phyloP scores from a whole-genome alignment of 257 asterid genomes.

The Eustoma russellianum region DNA sequence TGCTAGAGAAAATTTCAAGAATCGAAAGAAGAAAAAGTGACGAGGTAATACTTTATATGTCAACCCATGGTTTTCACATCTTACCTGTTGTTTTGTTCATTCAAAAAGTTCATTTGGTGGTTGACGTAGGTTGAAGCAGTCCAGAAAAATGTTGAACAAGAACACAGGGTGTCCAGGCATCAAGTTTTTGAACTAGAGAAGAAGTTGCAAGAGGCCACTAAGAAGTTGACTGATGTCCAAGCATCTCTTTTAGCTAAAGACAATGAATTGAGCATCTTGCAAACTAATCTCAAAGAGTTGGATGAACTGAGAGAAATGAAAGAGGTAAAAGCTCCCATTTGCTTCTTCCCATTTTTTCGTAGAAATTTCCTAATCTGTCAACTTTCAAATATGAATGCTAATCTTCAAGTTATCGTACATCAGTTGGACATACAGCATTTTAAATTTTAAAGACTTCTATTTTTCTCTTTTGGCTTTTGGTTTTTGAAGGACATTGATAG shows the following conservation, averaged over 20 bases:
- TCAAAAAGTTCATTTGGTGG: slow-evolving; percentile 7
- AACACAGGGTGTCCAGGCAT: slow-evolving; percentile 45
- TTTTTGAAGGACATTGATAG: slow-evolving; percentile 72
- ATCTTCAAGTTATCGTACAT: too few species aligned
- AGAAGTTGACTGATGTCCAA: slow-evolving; percentile 38
- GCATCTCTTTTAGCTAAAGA: slow-evolving; percentile 57
- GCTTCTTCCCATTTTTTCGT: background rate
- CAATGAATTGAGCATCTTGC: slow-evolving; percentile 45
- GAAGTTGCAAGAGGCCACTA: slow-evolving; percentile 52
- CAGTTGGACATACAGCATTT: background rate
- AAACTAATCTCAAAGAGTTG: slow-evolving; percentile 71
- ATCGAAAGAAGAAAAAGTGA: slow-evolving; percentile 55
- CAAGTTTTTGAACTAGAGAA: slow-evolving; percentile 69
- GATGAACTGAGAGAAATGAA: slow-evolving; percentile 97
- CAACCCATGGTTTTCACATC: slow-evolving; percentile 7
- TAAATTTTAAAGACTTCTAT: background rate
- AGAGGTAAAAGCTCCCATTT: slow-evolving; percentile 46
- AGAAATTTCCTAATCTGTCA: slow-evolving; percentile 1
- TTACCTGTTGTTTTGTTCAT: slow-evolving; percentile 7
- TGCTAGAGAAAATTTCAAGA: slow-evolving; percentile 54
- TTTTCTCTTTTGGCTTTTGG: background rate
- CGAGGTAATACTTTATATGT: slow-evolving; percentile 32
- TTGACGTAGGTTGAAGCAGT: slow-evolving; percentile 40
- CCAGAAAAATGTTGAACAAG: slow-evolving; percentile 58
- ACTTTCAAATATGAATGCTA: background rate